phyloP scores from a whole-genome alignment of 805 yeast species.

The Candida bentonensis region DNA sequence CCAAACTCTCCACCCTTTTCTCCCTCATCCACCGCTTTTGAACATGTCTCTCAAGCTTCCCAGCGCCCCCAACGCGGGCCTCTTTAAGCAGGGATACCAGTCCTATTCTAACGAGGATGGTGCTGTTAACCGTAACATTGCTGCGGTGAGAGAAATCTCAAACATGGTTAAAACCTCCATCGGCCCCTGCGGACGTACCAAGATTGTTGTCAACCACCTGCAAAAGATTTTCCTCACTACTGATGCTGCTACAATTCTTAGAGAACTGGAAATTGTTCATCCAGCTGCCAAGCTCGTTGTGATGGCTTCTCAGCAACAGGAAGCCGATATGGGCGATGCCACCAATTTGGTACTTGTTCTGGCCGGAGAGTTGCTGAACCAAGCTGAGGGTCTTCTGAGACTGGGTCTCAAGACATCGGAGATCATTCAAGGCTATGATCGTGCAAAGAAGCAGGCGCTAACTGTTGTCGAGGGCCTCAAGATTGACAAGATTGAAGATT shows the following conservation, averaged over 20 bases:
- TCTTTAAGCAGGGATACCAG: constrained; percentile 91
- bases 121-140: constrained; percentile 81
- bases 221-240: constrained; percentile 82
- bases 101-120: constrained; percentile 84
- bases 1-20: too few species aligned
- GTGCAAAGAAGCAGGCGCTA: constrained; percentile 68
- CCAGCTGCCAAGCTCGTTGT: constrained; percentile 94
- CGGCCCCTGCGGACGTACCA: constrained; percentile 96
- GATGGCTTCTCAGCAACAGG: constrained; percentile 96
- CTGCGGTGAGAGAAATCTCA: constrained; percentile 88
- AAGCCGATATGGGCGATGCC: constrained; percentile 93
- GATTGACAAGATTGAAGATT: constrained; percentile 46
- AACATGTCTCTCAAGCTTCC: constrained; percentile 83
- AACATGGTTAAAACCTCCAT: constrained; percentile 84
- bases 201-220: constrained; percentile 80
- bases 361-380: constrained; percentile 82
- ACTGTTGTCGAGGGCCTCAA: constrained; percentile 43
- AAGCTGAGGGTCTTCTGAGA: constrained; percentile 72
- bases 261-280: constrained; percentile 86
- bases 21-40: too few species aligned
- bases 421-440: constrained; percentile 79
- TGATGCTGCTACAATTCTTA: constrained; percentile 96
- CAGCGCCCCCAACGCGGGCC: constrained; percentile 81
- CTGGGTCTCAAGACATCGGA: constrained; percentile 86
- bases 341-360: constrained; percentile 82